These are phyloP conservation scores for Dentipellis sp. DNA, from an alignment of 768 basidiomycete genomes.

Conservation along the genomic window DNA sequence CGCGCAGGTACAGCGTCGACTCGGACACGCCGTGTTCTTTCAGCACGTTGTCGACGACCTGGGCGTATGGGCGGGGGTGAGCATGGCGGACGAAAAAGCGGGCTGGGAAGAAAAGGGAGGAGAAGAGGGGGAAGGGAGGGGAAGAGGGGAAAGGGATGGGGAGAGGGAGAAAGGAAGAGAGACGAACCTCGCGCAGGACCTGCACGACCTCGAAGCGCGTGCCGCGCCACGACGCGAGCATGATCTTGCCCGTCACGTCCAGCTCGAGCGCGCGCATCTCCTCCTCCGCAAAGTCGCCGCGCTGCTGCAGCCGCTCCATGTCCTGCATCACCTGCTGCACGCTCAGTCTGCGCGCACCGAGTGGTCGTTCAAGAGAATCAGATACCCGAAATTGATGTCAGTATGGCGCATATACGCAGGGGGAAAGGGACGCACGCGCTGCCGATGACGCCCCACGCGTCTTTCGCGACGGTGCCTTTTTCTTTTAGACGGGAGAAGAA, in stretches of 20 bases:
- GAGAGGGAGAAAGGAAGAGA: conserved; percentile 2
- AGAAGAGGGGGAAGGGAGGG: no score
- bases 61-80: conserved; percentile 11
- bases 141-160: no score
- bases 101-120: no score
- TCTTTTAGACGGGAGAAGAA: conserved; percentile 94
- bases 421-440: conserved; percentile 65
- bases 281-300: conserved; percentile 84
- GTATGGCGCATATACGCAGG: conserved; percentile 1
- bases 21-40: conserved; percentile 74
- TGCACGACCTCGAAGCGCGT: conserved; percentile 92
- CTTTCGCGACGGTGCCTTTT: conserved; percentile 87
- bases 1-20: conserved; percentile 63
- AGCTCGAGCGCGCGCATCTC: conserved; percentile 79
- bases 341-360: conserved; percentile 41
- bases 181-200: conserved; percentile 63
- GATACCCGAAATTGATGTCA: background rate
- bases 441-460: conserved; percentile 93
- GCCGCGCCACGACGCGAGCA: conserved; percentile 96
- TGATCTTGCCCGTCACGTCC: conserved; percentile 91
- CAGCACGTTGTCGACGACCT: conserved; percentile 79
- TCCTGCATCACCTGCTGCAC: conserved; percentile 80
- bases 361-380: no score
- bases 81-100: no score
- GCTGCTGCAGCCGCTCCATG: conserved; percentile 84